Conservation (phyloP, 805 yeast species). For the Candida tammaniensis region DNA sequence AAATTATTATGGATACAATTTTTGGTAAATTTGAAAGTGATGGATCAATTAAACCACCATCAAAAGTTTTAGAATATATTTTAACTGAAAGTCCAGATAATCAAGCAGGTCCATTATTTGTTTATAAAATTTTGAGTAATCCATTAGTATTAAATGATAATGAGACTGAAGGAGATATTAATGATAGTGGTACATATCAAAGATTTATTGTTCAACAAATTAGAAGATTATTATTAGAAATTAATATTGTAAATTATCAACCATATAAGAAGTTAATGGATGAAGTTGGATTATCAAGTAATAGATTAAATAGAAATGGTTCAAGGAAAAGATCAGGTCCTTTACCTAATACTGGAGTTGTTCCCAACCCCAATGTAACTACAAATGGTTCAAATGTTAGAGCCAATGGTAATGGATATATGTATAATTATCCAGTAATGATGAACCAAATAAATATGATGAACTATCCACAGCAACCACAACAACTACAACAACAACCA, state of each 20-base stretch:
- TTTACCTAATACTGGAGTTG: neutral
- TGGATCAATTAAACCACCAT: conserved; percentile 30
- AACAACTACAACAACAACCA: conserved; percentile 4
- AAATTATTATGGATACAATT: conserved; percentile 58
- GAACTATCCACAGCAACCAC: conserved; percentile 12
- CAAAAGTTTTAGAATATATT: conserved; percentile 52
- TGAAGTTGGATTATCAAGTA: conserved; percentile 72
- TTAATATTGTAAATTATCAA: conserved; percentile 55
- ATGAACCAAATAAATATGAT: conserved; percentile 9
- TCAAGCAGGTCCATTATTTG: conserved; percentile 50
- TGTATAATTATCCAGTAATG: conserved; percentile 7
- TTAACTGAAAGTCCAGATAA: conserved; percentile 62
- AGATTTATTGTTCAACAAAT: conserved; percentile 60
- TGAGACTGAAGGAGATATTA: conserved; percentile 21
- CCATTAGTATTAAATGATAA: conserved; percentile 47
- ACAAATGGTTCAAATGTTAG: neutral
- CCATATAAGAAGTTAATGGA: conserved; percentile 85
- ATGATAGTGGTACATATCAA: conserved; percentile 45
- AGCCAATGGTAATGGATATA: conserved; percentile 1
- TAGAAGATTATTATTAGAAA: conserved; percentile 58
- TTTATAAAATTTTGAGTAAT: conserved; percentile 75
- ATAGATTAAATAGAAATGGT: conserved; percentile 27
- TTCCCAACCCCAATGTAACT: neutral
- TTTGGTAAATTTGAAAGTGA: conserved; percentile 51
- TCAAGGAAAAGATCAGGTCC: conserved; percentile 10